Evolutionary conservation across 2,329 filamentous ascomycete species (phyloP).

Genomic region (Dichotomopilus funicola): DNA sequence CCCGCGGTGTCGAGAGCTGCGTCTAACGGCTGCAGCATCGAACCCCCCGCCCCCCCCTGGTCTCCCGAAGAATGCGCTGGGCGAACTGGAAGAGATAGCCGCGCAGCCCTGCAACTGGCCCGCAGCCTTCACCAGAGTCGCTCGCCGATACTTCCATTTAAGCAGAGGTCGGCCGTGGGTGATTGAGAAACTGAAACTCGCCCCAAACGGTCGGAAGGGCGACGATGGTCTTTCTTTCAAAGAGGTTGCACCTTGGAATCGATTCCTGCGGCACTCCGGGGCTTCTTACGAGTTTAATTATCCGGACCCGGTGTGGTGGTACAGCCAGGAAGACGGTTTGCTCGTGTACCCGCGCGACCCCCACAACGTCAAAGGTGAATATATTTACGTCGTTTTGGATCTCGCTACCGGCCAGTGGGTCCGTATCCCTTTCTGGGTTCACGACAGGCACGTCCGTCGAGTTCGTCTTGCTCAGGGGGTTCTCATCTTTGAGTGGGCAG

Average conservation of each 20-base stretch:
- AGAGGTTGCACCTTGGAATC: conserved; percentile 40
- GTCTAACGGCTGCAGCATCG: conserved; percentile 28
- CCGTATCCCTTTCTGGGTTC: conserved; percentile 45
- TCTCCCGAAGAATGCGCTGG: conserved; percentile 14
- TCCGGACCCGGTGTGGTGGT: conserved; percentile 48
- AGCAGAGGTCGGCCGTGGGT: conserved; percentile 40
- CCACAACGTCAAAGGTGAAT: conserved; percentile 9
- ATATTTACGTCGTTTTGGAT: conserved; percentile 43
- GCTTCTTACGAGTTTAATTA: conserved; percentile 39
- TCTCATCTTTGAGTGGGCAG: conserved; percentile 61
- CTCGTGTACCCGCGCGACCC: conserved; percentile 43
- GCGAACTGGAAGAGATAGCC: conserved; percentile 13
- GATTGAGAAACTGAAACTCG: conserved; percentile 36
- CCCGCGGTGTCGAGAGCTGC: conserved; percentile 46
- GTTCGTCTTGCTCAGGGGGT: conserved; percentile 46
- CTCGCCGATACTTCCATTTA: conserved; percentile 50
- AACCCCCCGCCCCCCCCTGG: background rate
- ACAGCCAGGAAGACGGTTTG: conserved; percentile 45
- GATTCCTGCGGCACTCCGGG: conserved; percentile 37
- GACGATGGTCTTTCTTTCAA: conserved; percentile 21
- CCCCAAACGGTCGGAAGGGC: conserved; percentile 31
- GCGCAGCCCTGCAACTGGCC: conserved; percentile 32
- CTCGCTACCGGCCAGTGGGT: conserved; percentile 38
- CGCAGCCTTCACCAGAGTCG: conserved; percentile 41
- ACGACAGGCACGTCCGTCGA: conserved; percentile 46